Evolutionary conservation across 257 asterid species (phyloP), one percentile per base, ranked within the genome.

Genomic region (Solanum arcanum): DNA sequence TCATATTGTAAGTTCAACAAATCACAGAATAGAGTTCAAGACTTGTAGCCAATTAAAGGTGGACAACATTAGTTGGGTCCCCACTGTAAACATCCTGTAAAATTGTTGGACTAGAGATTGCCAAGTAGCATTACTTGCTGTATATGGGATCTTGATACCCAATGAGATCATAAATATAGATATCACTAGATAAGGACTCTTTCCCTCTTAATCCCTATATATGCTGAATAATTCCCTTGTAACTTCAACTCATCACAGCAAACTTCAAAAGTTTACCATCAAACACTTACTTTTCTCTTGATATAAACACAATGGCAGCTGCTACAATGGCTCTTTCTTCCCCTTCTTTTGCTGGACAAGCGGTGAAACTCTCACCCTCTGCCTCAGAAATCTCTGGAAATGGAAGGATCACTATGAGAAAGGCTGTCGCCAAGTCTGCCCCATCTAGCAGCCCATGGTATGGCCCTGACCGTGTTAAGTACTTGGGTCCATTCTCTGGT

Each of bases 401-500:
- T 56, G 89, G 86, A 47, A 87, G 83, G 68, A 31, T 88, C 16
- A 87, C 92, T 87, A 74, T 84, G 87, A 72, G 87, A 73, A 77
- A 88, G 35, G 23, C 35, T 16, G 70, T 31, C 5, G 11, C 85
- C 15, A 92, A 87, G 88, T 41, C 87, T 12, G 90, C 44, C 42
- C 83, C 94, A 7, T 91, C 90, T 52, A 87, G 89, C 83, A 93
- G 95, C 94, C 95, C 94, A 1, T 94, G 95, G 97, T 94, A 93
- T 86, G 97, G 94, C n/a, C 94, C 97, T 1, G 73, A 93, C 91
- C 93, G 95, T 39, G 94, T 94, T 56, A 90, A 90, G 70, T 94
- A 93, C 93, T 86, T 94, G 90, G 97, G 97, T 23, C 95, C 95
- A 88, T 92, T 93, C 90, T 94, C 95, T 64, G 94, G 94, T 23